These are phyloP conservation scores for Coriaria nepalensis DNA, from an alignment of 306 rosid species.

Conservation along the genomic window DNA sequence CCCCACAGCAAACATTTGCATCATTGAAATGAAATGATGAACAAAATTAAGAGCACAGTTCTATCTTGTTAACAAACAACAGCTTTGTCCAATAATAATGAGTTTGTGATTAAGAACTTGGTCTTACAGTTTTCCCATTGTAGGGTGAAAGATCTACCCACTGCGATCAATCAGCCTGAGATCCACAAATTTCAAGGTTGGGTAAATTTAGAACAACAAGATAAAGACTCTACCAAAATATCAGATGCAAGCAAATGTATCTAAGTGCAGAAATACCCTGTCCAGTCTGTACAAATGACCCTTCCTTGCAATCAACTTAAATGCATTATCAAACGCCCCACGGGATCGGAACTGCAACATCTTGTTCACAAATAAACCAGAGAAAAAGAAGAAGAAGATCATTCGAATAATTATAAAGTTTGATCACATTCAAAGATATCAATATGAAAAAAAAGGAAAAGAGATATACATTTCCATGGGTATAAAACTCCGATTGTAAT, in stretches of 20 bases:
- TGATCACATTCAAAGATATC: no score
- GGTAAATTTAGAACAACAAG: neutral
- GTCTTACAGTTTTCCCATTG: conserved; percentile 72
- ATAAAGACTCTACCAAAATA: neutral
- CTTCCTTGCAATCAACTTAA: conserved; percentile 17
- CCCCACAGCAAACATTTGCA: no score
- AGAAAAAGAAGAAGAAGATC: neutral
- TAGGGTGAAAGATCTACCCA: conserved; percentile 52
- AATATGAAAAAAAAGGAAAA: conserved; percentile 12
- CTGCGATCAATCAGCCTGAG: conserved; percentile 36
- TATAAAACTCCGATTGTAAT: conserved; percentile 27
- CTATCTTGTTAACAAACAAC: neutral
- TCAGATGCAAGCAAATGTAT: conserved; percentile 3
- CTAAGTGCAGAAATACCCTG: conserved; percentile 37
- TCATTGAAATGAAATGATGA: no score
- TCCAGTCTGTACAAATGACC: conserved; percentile 49
- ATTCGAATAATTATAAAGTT: neutral
- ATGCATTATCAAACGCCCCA: conserved; percentile 22
- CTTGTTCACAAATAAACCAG: conserved; percentile 32
- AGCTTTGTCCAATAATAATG: neutral
- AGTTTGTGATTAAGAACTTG: conserved; percentile 1
- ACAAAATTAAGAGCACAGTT: no score
- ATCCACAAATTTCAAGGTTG: conserved; percentile 10
- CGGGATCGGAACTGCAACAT: conserved; percentile 49
- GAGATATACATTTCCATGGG: conserved; percentile 43